Base-by-base conservation (phyloP, 108 stramenopile species). In the Nitzschia sp. region DNA sequence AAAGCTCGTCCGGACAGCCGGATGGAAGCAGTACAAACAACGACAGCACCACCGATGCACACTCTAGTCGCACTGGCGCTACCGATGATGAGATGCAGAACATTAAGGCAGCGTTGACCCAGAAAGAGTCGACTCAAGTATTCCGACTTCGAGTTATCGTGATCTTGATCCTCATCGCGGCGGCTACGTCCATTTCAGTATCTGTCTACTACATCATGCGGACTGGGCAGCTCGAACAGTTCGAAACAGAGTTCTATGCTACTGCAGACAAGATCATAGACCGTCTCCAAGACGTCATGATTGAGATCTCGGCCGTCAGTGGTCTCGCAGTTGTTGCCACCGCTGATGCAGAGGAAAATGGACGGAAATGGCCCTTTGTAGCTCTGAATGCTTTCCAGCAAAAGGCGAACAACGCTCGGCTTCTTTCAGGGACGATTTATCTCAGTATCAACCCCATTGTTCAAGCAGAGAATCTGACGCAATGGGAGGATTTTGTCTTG, bases 331-430 rank as follows among this genome's bases (percentile, higher is more conserved):
- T 61, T 8, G 21, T 41, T 9, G 36, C 41, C 13, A 61, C 41
- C 2, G 60, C 60, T 1, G 25, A 61, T 22, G 26, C 32, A 26
- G 2, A 26, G 6, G 31, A 8, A n/a, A 35, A 6, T 53, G 22
- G 13, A 21, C 26, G 57, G 29, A 41, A 48, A 1, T 72, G 61
- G 62, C 71, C 71, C 6, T 72, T 56, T 45, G 61, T 53, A 3
- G 54, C 61, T 2, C 22, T 56, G 6, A 32, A 53, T 13, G 30
- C 41, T 21, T 72, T 59, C 27, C 60, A 61, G 11, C 54, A 17
- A 26, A 38, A 32, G 41, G 62, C 62, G 11, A 23, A 48, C 2
- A 72, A 63, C 9, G 44, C 52, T 34, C 53, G 56, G 11, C 28
- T n/a, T 5, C 34, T 77, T 23, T 52, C 58, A 4, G 36, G 35